Base-by-base conservation (phyloP, 768 basidiomycete genomes). In the Coprinellus micaceus region DNA sequence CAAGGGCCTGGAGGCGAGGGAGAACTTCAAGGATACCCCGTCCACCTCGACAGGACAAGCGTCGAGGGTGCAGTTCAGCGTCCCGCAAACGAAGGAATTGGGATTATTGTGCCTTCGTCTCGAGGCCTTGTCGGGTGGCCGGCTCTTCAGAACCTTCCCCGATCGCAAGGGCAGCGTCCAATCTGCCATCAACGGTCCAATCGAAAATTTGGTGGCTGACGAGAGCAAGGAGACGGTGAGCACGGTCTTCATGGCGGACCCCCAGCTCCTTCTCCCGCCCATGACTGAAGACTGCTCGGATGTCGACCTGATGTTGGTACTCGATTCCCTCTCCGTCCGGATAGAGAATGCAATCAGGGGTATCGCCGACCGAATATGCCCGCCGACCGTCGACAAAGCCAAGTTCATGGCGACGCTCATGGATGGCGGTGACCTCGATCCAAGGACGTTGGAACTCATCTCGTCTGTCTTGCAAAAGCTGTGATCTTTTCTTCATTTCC, bases 21-120 rank as follows among this genome's bases (percentile, higher is more conserved):
- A 87, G 57, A 80, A 85, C 52, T 66, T 88, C 47, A 77, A 80
- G 54, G 70, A 77, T 46, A 64, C 60, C 4, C 54, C 70, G 6
- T 46, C 49, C 4, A 51, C 29, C 29, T 44, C 64, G 51, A 57
- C 69, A 5, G 69, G 68, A 21, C 63, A 69, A 1, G 82, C 80
- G 22, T 60, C 63, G 6, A 76, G 81, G 53, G 77, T 85, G n/a
- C 82, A 81, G 60, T 86, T 87, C 73, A 84, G 77, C 58, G 77
- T 89, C n/a, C 80, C 80, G 13, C 88, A 92, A 67, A 84, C 93
- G 65, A 81, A 81, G 49, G 82, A 88, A 57, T 71, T 98, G 45
- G 89, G 85, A 0, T 63, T 83, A 60, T 67, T 95, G 11, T 87
- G 89, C 64, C 73, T 95, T 22, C 83, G 93, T 3, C 75, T 94